phyloP scores from a whole-genome alignment of 2,329 filamentous ascomycete species.

The Myriosclerotinia duriaeana region DNA sequence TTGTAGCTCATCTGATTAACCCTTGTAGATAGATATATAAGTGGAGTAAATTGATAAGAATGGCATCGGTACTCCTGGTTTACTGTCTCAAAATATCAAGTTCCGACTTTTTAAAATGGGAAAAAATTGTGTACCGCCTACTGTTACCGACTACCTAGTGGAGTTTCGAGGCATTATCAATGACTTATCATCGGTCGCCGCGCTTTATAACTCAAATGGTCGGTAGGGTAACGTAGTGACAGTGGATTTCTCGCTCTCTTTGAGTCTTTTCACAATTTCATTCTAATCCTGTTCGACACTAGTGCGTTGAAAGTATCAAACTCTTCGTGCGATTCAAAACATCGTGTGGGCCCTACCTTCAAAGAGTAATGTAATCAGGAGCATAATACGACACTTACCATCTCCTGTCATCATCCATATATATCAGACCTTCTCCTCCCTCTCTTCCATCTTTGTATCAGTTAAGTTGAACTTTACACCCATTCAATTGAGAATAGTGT shows the following conservation, averaged over 20 bases:
- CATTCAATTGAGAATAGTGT: neutral
- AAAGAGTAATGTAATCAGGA: constrained; percentile 17
- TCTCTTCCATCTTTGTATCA: neutral
- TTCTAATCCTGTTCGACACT: constrained; percentile 11
- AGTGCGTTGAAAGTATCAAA: constrained; percentile 19
- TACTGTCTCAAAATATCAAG: neutral
- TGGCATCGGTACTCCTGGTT: constrained; percentile 20
- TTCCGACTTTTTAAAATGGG: neutral
- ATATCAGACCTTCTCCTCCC: constrained; percentile 7
- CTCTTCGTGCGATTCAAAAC: constrained; percentile 19
- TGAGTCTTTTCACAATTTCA: constrained; percentile 18
- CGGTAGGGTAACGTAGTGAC: constrained; percentile 1
- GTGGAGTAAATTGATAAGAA: constrained; percentile 21
- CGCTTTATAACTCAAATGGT: neutral
- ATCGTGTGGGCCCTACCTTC: constrained; percentile 12
- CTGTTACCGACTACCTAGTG: neutral
- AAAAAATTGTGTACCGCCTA: neutral
- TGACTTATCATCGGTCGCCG: constrained; percentile 20
- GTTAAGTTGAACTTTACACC: neutral
- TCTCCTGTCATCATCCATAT: constrained; percentile 17
- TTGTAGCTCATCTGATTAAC: too few species aligned
- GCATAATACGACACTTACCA: neutral
- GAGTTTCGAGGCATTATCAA: constrained; percentile 11
- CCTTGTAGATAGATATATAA: neutral
- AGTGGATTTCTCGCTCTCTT: constrained; percentile 15